Conservation (phyloP, 768 basidiomycete species). For the Amanita jacksonii region DNA sequence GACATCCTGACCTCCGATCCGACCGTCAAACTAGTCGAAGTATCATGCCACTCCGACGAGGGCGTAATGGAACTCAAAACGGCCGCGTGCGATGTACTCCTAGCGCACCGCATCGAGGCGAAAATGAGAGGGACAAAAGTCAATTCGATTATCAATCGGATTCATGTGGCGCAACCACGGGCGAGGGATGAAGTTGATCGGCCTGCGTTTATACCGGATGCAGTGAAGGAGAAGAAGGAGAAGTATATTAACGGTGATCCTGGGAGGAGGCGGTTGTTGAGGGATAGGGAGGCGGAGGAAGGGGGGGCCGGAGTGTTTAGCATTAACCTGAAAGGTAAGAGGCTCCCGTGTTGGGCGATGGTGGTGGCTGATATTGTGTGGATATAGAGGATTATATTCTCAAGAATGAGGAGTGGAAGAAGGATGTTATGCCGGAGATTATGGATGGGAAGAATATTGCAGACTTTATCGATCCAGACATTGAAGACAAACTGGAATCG, state of each 20-base stretch:
- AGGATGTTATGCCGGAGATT: slow-evolving; percentile 96
- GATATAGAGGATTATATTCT: slow-evolving; percentile 81
- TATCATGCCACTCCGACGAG: slow-evolving; percentile 94
- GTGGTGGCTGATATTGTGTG: neutral
- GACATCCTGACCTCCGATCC: slow-evolving; percentile 71
- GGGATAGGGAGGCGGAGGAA: slow-evolving; percentile 77
- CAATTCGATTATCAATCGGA: slow-evolving; percentile 86
- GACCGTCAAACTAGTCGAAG: slow-evolving; percentile 66
- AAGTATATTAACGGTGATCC: slow-evolving; percentile 88
- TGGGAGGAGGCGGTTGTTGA: slow-evolving; percentile 59
- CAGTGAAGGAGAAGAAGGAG: slow-evolving; percentile 59
- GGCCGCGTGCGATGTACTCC: slow-evolving; percentile 88
- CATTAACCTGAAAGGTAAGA: slow-evolving; percentile 81
- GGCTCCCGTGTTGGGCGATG: no score
- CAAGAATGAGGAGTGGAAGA: slow-evolving; percentile 87
- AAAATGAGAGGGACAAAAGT: slow-evolving; percentile 94
- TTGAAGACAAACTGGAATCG: slow-evolving; percentile 92
- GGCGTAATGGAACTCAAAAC: slow-evolving; percentile 97
- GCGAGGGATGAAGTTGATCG: slow-evolving; percentile 85
- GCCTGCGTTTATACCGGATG: slow-evolving; percentile 83
- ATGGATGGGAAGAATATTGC: slow-evolving; percentile 98
- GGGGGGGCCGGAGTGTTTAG: slow-evolving; percentile 90
- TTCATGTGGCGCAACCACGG: slow-evolving; percentile 91
- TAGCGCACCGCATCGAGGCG: slow-evolving; percentile 88
- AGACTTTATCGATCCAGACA: slow-evolving; percentile 98